Evolutionary conservation across 2,329 filamentous ascomycete species (phyloP), one percentile per base, ranked within the genome.

Genomic region (Calonectria montana): DNA sequence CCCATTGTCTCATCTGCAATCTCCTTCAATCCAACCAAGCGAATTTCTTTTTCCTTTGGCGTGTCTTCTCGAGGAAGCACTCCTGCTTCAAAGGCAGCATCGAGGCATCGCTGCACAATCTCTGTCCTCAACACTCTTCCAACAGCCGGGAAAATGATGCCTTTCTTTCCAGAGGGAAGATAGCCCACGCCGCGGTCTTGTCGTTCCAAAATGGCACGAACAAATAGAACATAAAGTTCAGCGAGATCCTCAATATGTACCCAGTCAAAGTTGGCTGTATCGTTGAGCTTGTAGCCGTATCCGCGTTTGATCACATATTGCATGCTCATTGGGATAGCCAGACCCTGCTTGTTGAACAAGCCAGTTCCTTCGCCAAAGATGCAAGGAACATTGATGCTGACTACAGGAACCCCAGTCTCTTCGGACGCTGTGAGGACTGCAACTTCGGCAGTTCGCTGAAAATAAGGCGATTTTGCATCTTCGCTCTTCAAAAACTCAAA

Each of bases 201-300:
- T 25, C 64, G 21, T 25, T 71, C 55, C 6, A 71, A 18, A 37
- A 71, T 67, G 21, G 45, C 53, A 4, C 64, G 64, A 10, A 53
- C 15, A 12, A 71, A 41, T 12, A 71, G 69, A 31, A 67, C 45
- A 47, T 53, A 71, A 13, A 67, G n/a, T 18, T 71, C 69, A 9
- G 69, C 69, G 10, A 67, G 69, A 47, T 71, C 69, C 15, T 71
- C 55, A n/a, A 71, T 65, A 29, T 71, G 64, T 1, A 67, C 69
- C 63, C 55, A 71, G 21, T 71, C 64, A 2, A 48, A 63, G 29
- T 67, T 67, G 27, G 50, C 53, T 7, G 69, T 71, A 12, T 71
- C 64, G 21, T 67, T 71, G 12, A 67, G 43, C 29, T 67, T 71
- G 63, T 67, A 67, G 23, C 63, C 69, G 21, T 63, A 48, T 13